phyloP scores from a whole-genome alignment of 441 rosid species.

The Dalechampia spathulata region DNA sequence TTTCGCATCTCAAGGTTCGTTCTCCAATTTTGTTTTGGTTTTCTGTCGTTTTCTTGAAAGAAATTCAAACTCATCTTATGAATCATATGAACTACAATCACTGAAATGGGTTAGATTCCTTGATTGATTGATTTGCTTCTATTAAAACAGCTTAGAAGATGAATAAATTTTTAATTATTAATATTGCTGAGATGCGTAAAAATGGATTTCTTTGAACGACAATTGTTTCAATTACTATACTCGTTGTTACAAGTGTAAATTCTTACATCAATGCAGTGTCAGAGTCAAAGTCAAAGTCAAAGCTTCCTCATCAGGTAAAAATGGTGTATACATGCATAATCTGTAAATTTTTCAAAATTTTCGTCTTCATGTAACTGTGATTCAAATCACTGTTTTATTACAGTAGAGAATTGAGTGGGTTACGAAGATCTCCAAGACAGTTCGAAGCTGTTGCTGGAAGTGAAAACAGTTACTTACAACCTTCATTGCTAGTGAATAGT shows the following conservation, averaged over 20 bases:
- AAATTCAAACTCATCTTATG: not conserved
- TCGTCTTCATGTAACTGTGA: not conserved
- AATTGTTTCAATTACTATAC: not conserved
- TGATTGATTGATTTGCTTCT: too few relatives aligned
- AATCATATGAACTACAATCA: too few relatives aligned
- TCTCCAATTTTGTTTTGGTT: not conserved
- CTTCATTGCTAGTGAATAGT: conserved; percentile 1
- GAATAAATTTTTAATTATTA: too few relatives aligned
- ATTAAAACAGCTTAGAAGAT: too few relatives aligned
- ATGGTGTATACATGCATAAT: conserved; percentile 5
- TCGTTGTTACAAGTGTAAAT: not conserved
- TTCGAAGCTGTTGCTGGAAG: conserved; percentile 14
- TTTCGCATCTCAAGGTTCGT: not conserved
- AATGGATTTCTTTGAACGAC: too few relatives aligned
- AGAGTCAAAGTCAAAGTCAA: conserved; percentile 21
- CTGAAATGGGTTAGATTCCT: too few relatives aligned
- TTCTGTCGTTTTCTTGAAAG: not conserved
- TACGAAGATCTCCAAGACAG: conserved; percentile 19
- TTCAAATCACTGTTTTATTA: not conserved
- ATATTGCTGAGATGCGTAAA: too few relatives aligned
- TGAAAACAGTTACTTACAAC: conserved; percentile 9
- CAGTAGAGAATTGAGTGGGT: not conserved
- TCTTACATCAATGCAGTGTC: conserved; percentile 23
- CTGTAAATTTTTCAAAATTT: not conserved
- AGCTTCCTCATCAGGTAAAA: conserved; percentile 32